Conservation (phyloP, 305 asterid species). For the Striga hermonthica region DNA sequence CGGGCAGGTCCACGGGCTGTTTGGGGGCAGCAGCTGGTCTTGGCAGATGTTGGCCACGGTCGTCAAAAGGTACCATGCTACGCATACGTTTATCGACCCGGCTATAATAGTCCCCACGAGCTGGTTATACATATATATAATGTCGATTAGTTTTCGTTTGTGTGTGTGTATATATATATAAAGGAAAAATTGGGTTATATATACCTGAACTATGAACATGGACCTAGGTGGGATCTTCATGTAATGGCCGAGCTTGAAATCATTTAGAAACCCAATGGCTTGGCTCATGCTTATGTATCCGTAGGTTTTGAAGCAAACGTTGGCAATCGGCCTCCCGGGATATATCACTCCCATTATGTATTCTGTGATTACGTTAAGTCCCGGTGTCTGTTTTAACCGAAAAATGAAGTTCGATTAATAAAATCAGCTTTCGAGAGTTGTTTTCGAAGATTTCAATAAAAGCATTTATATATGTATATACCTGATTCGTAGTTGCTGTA, state of each 20-base stretch:
- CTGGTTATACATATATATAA: slow-evolving; percentile 30
- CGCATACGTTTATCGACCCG: slow-evolving; percentile 54
- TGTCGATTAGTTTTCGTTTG: too few relatives aligned
- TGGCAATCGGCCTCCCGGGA: slow-evolving; percentile 78
- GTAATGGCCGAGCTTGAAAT: slow-evolving; percentile 85
- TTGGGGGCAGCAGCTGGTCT: slow-evolving; percentile 43
- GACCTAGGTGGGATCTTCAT: slow-evolving; percentile 82
- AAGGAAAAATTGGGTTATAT: neutral
- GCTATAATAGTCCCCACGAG: slow-evolving; percentile 59
- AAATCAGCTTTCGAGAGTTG: neutral
- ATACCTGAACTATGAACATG: slow-evolving; percentile 81
- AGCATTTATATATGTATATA: neutral
- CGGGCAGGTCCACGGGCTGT: slow-evolving; percentile 80
- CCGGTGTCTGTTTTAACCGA: slow-evolving; percentile 52
- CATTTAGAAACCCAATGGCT: slow-evolving; percentile 66
- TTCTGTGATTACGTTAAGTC: slow-evolving; percentile 73
- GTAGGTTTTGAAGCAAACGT: slow-evolving; percentile 75
- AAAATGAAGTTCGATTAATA: neutral
- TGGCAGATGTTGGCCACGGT: slow-evolving; percentile 59
- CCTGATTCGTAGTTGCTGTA: slow-evolving; percentile 83
- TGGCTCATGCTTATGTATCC: slow-evolving; percentile 78
- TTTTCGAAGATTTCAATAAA: neutral
- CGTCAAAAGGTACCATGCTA: slow-evolving; percentile 64
- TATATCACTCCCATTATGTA: slow-evolving; percentile 55
- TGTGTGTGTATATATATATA: too few relatives aligned